phyloP scores from a whole-genome alignment of 345 rosid genomes.

The Mangifera indica region DNA sequence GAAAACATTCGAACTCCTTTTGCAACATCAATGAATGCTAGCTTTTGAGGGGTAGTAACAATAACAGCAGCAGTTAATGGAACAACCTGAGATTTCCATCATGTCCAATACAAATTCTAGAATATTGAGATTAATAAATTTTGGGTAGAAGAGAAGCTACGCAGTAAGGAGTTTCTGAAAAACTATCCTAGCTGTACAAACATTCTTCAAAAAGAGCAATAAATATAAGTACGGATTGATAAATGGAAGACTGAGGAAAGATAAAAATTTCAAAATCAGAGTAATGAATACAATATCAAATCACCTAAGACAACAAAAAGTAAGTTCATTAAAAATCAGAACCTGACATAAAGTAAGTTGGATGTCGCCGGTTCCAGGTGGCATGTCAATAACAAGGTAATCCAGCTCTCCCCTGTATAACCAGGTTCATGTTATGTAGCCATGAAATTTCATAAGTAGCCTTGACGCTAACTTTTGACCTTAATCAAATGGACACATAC shows the following conservation, averaged over 20 bases:
- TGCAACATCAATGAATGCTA: constrained; percentile 94
- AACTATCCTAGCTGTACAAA: not conserved
- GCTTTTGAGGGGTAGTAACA: constrained; percentile 96
- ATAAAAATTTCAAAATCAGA: not conserved
- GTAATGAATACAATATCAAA: not conserved
- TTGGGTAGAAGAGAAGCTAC: not conserved
- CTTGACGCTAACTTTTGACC: not conserved
- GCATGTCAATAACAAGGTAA: constrained; percentile 98
- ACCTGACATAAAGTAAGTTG: constrained; percentile 98
- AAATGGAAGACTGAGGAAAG: not conserved
- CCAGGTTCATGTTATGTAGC: not conserved
- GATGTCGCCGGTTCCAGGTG: constrained; percentile 99
- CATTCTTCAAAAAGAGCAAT: not conserved
- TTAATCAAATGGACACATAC: not conserved
- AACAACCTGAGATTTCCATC: constrained; percentile 60
- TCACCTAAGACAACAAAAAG: not conserved
- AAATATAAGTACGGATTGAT: not conserved
- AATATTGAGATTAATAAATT: not conserved
- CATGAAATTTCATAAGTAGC: not conserved
- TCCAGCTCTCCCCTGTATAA: constrained; percentile 90
- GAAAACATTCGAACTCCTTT: constrained; percentile 99
- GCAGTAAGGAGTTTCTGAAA: not conserved
- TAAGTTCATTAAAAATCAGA: constrained; percentile 2
- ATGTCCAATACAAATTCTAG: constrained; percentile 17
- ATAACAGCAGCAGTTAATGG: constrained; percentile 94